Percentiles rank a stretch among this genome's conserved stretches.
Conservation (phyloP, 768 basidiomycete species). For the Leccinum rimulosum region DNA sequence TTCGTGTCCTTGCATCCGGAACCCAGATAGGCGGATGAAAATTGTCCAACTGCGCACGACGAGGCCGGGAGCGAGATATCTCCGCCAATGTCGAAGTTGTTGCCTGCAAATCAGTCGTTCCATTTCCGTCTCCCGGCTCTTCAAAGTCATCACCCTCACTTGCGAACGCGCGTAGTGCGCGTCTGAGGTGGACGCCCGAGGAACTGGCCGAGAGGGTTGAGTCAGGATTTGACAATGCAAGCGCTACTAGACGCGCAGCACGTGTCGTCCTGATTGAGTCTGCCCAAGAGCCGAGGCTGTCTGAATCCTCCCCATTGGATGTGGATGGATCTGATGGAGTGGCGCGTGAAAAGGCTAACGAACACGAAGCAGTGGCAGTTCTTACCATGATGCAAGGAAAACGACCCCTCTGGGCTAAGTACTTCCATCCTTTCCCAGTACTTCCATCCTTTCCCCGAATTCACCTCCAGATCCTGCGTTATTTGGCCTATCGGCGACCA, state of each 20-base stretch:
- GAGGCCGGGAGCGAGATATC: conserved; percentile 10
- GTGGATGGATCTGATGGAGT: conserved; percentile 4
- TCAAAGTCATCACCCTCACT: conserved; percentile 36
- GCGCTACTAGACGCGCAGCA: conserved; percentile 60
- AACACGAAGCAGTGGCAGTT: background rate
- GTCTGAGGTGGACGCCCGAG: conserved; percentile 72
- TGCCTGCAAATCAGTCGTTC: background rate
- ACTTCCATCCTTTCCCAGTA: conserved; percentile 53
- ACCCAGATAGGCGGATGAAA: conserved; percentile 94
- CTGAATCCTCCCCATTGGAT: background rate
- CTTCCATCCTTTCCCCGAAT: conserved; percentile 39
- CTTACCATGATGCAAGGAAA: conserved; percentile 62
- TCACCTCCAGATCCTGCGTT: conserved; percentile 3
- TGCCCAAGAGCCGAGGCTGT: conserved; percentile 57
- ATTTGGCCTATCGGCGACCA: conserved; percentile 36
- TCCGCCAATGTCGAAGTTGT: background rate
- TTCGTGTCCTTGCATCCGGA: conserved; percentile 71
- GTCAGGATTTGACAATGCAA: conserved; percentile 72
- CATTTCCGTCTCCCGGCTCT: conserved; percentile 41
- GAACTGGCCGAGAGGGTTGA: conserved; percentile 79
- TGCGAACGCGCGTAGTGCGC: conserved; percentile 75
- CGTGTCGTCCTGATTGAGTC: conserved; percentile 68
- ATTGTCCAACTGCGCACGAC: conserved; percentile 36
- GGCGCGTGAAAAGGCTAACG: background rate
- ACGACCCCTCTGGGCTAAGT: conserved; percentile 73